These are phyloP conservation scores for Metschnikowia baotianmanensis DNA, from an alignment of 805 yeast genomes.

Conservation along the genomic window DNA sequence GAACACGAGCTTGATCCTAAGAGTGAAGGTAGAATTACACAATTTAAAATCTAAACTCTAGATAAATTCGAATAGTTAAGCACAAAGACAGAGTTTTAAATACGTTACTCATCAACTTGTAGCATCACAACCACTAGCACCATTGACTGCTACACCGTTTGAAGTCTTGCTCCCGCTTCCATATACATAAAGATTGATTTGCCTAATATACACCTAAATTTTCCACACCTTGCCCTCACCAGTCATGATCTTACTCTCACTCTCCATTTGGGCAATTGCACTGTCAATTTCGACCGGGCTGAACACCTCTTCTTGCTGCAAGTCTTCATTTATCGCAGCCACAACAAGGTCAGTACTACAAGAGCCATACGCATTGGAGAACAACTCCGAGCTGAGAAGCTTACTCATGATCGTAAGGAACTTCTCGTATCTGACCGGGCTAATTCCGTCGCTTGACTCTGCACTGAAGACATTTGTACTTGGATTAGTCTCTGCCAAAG, in stretches of 20 bases:
- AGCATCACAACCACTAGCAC: no score
- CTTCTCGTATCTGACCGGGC: slow-evolving; percentile 31
- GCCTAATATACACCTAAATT: slow-evolving; percentile 20
- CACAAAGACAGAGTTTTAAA: no score
- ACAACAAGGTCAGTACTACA: slow-evolving; percentile 33
- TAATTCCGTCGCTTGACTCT: slow-evolving; percentile 21
- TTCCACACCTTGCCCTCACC: slow-evolving; percentile 41
- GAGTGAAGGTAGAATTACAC: neutral
- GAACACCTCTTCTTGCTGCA: slow-evolving; percentile 42
- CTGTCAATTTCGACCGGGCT: slow-evolving; percentile 27
- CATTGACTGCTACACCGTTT: no score
- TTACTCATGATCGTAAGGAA: slow-evolving; percentile 33
- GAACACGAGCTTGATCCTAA: neutral
- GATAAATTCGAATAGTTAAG: no score
- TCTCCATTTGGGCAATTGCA: slow-evolving; percentile 33
- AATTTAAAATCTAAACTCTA: no score
- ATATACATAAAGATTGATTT: neutral
- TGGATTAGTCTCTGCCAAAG: slow-evolving; percentile 25
- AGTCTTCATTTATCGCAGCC: slow-evolving; percentile 32
- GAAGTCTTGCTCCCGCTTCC: no score
- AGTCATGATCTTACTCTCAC: slow-evolving; percentile 36
- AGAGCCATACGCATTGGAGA: slow-evolving; percentile 31
- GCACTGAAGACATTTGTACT: slow-evolving; percentile 19
- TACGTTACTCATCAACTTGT: no score
- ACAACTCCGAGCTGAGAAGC: slow-evolving; percentile 31